Evolutionary conservation across 805 yeast species (phyloP).

Genomic region (Candida xyloterini): DNA sequence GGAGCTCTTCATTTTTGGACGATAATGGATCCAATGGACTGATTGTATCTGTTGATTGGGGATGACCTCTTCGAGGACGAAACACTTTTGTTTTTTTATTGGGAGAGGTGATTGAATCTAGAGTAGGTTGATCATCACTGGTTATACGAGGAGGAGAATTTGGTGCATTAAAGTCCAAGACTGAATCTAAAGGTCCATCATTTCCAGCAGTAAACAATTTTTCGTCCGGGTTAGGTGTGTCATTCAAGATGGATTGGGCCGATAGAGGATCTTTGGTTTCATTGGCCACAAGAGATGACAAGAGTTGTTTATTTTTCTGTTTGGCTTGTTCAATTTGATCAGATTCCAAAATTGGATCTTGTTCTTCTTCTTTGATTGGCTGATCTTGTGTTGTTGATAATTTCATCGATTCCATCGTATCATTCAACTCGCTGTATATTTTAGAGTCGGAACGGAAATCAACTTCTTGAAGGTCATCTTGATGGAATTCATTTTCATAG

Average conservation of each 20-base stretch:
- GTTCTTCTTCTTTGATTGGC: constrained; percentile 16
- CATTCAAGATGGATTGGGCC: constrained; percentile 12
- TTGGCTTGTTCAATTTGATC: constrained; percentile 20
- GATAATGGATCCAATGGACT: constrained; percentile 18
- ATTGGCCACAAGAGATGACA: constrained; percentile 44
- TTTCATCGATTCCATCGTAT: constrained; percentile 25
- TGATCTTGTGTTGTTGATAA: constrained; percentile 9
- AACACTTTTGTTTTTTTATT: constrained; percentile 40
- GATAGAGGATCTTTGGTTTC: constrained; percentile 23
- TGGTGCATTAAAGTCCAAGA: constrained; percentile 15
- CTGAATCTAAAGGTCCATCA: constrained; percentile 23
- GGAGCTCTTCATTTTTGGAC: constrained; percentile 3
- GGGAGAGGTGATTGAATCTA: constrained; percentile 32
- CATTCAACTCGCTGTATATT: constrained; percentile 16
- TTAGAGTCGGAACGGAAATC: constrained; percentile 21
- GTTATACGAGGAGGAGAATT: constrained; percentile 6
- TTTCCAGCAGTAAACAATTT: constrained; percentile 16
- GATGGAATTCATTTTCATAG: constrained; percentile 19
- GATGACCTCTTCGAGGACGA: constrained; percentile 41
- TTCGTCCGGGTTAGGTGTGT: constrained; percentile 20
- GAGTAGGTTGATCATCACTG: constrained; percentile 1
- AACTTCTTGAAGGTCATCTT: constrained; percentile 18
- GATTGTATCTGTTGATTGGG: neutral
- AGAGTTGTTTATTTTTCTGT: constrained; percentile 34
- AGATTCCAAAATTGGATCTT: constrained; percentile 4